A percentile compares a stretch with the other conserved stretches of the same genome.
These are phyloP conservation scores for Colletotrichum kahawae DNA, from an alignment of 2,329 filamentous ascomycete species.

Conservation along the genomic window DNA sequence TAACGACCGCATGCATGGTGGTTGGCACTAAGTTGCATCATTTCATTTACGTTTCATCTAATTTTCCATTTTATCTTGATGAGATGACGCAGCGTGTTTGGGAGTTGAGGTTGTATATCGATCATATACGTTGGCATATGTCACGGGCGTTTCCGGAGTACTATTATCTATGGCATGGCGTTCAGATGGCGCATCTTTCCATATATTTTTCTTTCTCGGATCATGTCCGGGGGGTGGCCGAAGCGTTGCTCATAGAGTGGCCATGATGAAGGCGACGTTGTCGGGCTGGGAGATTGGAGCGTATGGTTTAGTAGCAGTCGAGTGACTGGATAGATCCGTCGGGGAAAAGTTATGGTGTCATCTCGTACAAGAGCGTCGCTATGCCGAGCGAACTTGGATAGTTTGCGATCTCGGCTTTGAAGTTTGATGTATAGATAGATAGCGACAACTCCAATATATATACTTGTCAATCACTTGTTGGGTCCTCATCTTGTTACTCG, in stretches of 20 bases:
- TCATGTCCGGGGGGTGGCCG: neutral
- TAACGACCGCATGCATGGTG: conserved; percentile 20
- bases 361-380: neutral
- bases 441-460: neutral
- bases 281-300: neutral
- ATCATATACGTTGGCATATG: neutral
- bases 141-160: neutral
- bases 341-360: neutral
- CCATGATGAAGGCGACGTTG: neutral
- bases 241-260: neutral
- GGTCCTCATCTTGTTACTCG: no score
- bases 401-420: conserved; percentile 5
- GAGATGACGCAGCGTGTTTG: conserved; percentile 20
- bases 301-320: neutral
- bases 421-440: conserved; percentile 4
- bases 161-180: neutral
- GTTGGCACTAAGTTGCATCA: neutral
- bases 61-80: conserved; percentile 1
- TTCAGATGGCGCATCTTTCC: neutral
- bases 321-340: neutral
- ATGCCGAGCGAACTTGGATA: neutral
- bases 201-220: neutral
- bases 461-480: no score
- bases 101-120: conserved; percentile 2
- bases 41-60: neutral